Evolutionary conservation across 306 rosid species (phyloP), one percentile per base, ranked within the genome.

Genomic region (Vigna nakashimae): DNA sequence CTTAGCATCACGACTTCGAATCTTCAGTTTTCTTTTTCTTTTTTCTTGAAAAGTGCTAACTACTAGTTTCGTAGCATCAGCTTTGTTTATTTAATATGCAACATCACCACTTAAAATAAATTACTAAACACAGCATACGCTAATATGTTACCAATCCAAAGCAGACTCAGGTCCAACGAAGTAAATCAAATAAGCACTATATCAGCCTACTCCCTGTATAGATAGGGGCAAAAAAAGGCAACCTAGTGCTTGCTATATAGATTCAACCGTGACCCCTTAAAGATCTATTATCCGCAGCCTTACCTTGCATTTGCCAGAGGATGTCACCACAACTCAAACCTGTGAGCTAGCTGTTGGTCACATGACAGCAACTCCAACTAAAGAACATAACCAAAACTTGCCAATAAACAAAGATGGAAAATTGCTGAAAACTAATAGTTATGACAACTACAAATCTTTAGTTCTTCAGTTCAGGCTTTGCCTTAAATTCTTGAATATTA

Each of bases 1-100:
- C 18, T 50, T 76, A 36, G 58, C 71, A 64, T 63, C 22, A 34
- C 20, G 77, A 45, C 36, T 52, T 26, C 48, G 6, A 53, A 45
- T 56, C 24, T 50, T 38, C 58, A 49, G 11, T 26, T 20, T 26
- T 26, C 28, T 26, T 26, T 26, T 46, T 26, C 28, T n/a, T 26
- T 42, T n/a, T 36, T 22, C 15, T 2, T 26, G 28, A 30, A 45
- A 50, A 32, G n/a, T 30, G 4, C 40, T 4, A 38, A 50, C 70
- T 20, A 20, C 4, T 28, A 17, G 53, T 68, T n/a, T 32, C 30
- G 45, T n/a, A 7, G 20, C 38, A 45, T 46, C 12, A 55, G 36
- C 52, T 16, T 11, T n/a, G 69, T 51, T 26, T 51, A 36, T 76
- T 57, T 50, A 26, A 68, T 17, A 17, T 12, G 4, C 24, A 30